Conservation (phyloP, 306 rosid genomes). For the Cucurbita argyrosperma region DNA sequence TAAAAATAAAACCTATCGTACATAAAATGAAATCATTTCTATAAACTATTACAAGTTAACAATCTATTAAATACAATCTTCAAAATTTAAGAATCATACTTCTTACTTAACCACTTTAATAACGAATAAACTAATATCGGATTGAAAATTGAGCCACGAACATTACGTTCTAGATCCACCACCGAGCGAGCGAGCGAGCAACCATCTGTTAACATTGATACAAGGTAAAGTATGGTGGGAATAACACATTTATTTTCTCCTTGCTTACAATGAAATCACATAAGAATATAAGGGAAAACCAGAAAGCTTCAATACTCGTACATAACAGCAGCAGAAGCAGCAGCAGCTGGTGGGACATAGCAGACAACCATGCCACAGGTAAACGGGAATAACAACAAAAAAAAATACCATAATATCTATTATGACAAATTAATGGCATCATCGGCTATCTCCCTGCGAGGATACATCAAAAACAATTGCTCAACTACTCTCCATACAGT, state of each 20-base stretch:
- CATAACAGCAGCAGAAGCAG: background rate
- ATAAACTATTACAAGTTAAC: too few relatives aligned
- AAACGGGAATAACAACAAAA: background rate
- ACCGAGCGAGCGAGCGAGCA: background rate
- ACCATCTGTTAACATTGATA: background rate
- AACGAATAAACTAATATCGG: too few relatives aligned
- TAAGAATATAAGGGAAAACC: background rate
- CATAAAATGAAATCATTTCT: too few relatives aligned
- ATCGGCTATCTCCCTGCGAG: slow-evolving; percentile 9
- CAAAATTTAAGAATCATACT: too few relatives aligned
- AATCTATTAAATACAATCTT: too few relatives aligned
- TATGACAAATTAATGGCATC: background rate
- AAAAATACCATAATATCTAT: background rate
- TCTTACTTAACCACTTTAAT: too few relatives aligned
- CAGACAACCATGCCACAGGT: slow-evolving; percentile 1
- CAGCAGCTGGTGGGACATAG: background rate
- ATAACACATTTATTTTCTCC: background rate
- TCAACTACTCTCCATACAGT: background rate
- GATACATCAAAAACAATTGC: background rate
- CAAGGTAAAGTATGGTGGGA: background rate
- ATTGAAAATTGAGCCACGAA: too few relatives aligned
- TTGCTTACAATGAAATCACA: background rate
- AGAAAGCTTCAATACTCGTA: background rate
- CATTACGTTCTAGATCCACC: too few relatives aligned
- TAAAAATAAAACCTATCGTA: too few relatives aligned